Evolutionary conservation across 1,139 yeast species (phyloP).

Genomic region (Blastobotrys indianensis): DNA sequence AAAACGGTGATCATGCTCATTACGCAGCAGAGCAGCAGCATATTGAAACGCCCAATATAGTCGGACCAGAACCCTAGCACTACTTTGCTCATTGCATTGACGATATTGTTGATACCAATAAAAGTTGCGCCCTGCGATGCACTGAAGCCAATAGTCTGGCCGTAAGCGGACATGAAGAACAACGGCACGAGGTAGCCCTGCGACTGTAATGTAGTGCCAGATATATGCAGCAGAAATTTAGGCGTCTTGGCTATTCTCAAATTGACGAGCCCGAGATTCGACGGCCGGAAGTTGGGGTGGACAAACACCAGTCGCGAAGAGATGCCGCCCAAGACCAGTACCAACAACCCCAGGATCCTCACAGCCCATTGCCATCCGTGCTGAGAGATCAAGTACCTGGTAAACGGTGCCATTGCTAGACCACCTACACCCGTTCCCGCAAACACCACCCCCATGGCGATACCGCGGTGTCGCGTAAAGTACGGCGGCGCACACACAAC

Average conservation of each 20-base stretch:
- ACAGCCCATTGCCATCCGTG: conserved; percentile 42
- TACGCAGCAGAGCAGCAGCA: conserved; percentile 36
- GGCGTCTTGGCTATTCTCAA: conserved; percentile 23
- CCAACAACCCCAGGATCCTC: conserved; percentile 35
- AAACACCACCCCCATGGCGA: conserved; percentile 41
- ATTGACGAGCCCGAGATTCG: conserved; percentile 15
- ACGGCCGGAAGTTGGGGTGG: conserved; percentile 14
- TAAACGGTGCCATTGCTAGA: conserved; percentile 36
- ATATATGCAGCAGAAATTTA: conserved; percentile 31
- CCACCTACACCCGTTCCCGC: conserved; percentile 44
- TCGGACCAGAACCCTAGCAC: conserved; percentile 39
- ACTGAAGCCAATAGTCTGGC: conserved; percentile 36
- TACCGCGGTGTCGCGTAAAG: conserved; percentile 36
- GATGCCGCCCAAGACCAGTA: conserved; percentile 16
- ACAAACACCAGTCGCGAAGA: conserved; percentile 18
- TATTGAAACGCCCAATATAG: conserved; percentile 37
- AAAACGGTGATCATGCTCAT: conserved; percentile 34
- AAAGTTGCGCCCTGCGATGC: conserved; percentile 39
- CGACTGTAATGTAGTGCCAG: conserved; percentile 37
- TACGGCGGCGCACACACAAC: conserved; percentile 41
- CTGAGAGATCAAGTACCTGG: conserved; percentile 30
- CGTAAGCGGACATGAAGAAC: conserved; percentile 41
- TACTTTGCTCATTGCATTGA: conserved; percentile 40
- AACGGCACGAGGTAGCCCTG: conserved; percentile 42
- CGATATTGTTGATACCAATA: conserved; percentile 40